phyloP scores from a whole-genome alignment of 108 stramenopile species.

The Discostella stelligeroides region DNA sequence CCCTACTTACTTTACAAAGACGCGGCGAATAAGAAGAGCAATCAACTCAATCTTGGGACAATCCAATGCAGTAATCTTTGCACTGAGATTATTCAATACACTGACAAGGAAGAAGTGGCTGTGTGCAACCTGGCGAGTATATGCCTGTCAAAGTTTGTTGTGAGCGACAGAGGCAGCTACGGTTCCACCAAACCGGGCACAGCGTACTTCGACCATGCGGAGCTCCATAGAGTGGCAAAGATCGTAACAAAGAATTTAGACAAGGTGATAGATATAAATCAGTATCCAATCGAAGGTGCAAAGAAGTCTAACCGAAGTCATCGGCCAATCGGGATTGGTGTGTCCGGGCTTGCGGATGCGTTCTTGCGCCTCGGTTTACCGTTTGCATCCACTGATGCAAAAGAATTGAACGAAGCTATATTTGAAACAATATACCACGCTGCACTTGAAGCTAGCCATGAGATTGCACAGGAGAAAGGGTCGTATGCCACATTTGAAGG shows the following conservation, averaged over 20 bases:
- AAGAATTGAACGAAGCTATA: slow-evolving; percentile 89
- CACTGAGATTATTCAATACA: slow-evolving; percentile 97
- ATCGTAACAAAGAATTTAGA: slow-evolving; percentile 93
- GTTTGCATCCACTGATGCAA: slow-evolving; percentile 87
- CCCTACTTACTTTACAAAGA: slow-evolving; percentile 99
- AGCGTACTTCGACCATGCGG: slow-evolving; percentile 89
- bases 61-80: slow-evolving; percentile 97
- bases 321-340: slow-evolving; percentile 97
- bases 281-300: slow-evolving; percentile 90
- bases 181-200: slow-evolving; percentile 76
- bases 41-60: slow-evolving; percentile 97
- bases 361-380: slow-evolving; percentile 91
- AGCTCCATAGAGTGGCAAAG: slow-evolving; percentile 84
- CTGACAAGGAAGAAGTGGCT: slow-evolving; percentile 92
- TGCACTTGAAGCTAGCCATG: slow-evolving; percentile 90
- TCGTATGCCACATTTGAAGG: slow-evolving; percentile 89
- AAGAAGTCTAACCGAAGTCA: slow-evolving; percentile 87
- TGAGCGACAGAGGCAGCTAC: slow-evolving; percentile 68
- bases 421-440: slow-evolving; percentile 98
- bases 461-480: slow-evolving; percentile 88
- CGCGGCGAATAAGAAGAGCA: slow-evolving; percentile 93
- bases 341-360: slow-evolving; percentile 95
- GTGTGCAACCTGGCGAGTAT: slow-evolving; percentile 96
- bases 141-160: slow-evolving; percentile 82
- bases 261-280: slow-evolving; percentile 94